Percentiles rank a stretch among this genome's conserved stretches.
These are phyloP conservation scores for sunflower (Helianthus annuus) DNA, from an alignment of 129 eudicot species.

Conservation along the genomic window HanXRQr2.0-SUNRISE NC_035448.2:180034413-180034912, in stretches of 20 bases:
- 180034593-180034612: slow-evolving; percentile 70
- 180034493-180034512: slow-evolving; percentile 82
- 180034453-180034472: slow-evolving; percentile 36
- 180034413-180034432: slow-evolving; percentile 18
- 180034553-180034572: slow-evolving; percentile 87
- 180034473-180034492: slow-evolving; percentile 40
- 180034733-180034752: background rate
- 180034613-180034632: slow-evolving; percentile 19
- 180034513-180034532: slow-evolving; percentile 83
- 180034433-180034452: background rate
- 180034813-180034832: background rate
- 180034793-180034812: background rate
- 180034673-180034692: too few species aligned
- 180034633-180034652: background rate
- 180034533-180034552: slow-evolving; percentile 78
- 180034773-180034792: background rate
- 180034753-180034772: background rate
- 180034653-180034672: background rate
- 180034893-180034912: slow-evolving; percentile 95
- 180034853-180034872: slow-evolving; percentile 3
- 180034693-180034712: too few species aligned
- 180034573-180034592: slow-evolving; percentile 94
- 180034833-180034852: background rate
- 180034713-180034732: background rate
- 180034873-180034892: slow-evolving; percentile 26